A percentile compares a stretch with the other conserved stretches of the same genome.
Conservation (phyloP, 306 rosid genomes). For the Castanopsis chinensis region DNA sequence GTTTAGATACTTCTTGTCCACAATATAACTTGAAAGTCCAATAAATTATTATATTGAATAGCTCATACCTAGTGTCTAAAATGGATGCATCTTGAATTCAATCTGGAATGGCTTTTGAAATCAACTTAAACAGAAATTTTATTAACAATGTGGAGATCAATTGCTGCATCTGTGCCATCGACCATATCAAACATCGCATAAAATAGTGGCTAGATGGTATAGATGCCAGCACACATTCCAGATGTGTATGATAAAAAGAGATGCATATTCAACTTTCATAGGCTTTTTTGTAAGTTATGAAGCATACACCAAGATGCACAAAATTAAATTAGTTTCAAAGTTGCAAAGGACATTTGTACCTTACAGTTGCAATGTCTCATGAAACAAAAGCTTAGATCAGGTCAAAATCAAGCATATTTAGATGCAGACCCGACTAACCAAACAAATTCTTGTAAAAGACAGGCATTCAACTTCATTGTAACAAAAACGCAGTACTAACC, state of each 20-base stretch:
- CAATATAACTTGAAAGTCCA: not conserved
- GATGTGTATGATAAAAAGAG: not conserved
- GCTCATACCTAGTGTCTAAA: not conserved
- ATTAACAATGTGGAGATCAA: not conserved
- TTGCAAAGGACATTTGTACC: not conserved
- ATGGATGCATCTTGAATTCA: not conserved
- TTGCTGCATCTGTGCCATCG: not conserved
- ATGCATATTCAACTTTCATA: not conserved
- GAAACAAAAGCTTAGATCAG: not conserved
- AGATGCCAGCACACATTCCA: not conserved
- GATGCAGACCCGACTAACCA: not conserved
- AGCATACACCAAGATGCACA: not conserved
- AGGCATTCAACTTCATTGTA: not conserved
- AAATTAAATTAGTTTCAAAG: not conserved
- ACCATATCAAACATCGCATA: not conserved
- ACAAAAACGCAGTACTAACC: not conserved
- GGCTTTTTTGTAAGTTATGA: not conserved
- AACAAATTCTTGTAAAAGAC: not conserved
- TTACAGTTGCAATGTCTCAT: not conserved
- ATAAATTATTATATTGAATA: not conserved
- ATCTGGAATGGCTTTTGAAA: not conserved
- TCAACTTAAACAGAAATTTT: not conserved
- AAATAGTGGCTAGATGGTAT: not conserved
- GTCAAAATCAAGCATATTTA: not conserved
- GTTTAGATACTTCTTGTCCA: not conserved